A percentile compares a stretch with the other conserved stretches of the same genome.
Evolutionary conservation across 2,329 filamentous ascomycete species (phyloP).

Genomic region (Botrytis fragariae): DNA sequence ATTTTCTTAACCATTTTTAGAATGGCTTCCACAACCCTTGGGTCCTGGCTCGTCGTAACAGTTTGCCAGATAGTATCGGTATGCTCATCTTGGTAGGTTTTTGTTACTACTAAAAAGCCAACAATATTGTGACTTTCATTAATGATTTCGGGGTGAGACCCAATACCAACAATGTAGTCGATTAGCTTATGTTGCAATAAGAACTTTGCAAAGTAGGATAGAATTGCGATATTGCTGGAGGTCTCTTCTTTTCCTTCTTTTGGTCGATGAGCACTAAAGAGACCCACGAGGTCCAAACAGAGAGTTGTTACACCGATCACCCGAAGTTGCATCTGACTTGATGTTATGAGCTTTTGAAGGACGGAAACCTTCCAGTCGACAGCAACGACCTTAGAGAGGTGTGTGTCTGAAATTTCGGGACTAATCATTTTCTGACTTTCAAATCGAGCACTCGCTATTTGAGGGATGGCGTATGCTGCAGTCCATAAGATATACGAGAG

Average conservation of each 20-base stretch:
- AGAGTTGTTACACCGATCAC: conserved; percentile 75
- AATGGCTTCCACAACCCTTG: conserved; percentile 78
- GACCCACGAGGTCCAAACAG: conserved; percentile 64
- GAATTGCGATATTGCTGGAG: conserved; percentile 48
- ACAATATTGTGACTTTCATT: conserved; percentile 78
- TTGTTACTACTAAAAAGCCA: conserved; percentile 79
- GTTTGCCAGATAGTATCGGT: conserved; percentile 83
- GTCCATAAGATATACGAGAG: conserved; percentile 47
- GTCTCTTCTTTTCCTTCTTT: conserved; percentile 40
- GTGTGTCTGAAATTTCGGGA: conserved; percentile 29
- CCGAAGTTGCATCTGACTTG: conserved; percentile 86
- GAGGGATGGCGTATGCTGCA: conserved; percentile 38
- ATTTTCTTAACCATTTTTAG: conserved; percentile 60
- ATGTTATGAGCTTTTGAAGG: conserved; percentile 70
- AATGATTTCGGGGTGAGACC: conserved; percentile 89
- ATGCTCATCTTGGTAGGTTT: conserved; percentile 67
- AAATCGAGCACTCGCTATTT: conserved; percentile 27
- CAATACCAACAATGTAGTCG: conserved; percentile 83
- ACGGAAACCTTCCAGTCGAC: conserved; percentile 64
- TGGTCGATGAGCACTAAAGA: conserved; percentile 55
- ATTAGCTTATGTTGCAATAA: conserved; percentile 70
- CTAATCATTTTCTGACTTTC: conserved; percentile 33
- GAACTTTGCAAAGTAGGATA: conserved; percentile 67
- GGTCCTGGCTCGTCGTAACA: conserved; percentile 77
- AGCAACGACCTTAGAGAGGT: conserved; percentile 35